Evolutionary conservation across 2,329 filamentous ascomycete genomes (phyloP), one percentile per base, ranked within the genome.

Genomic region (Pseudocercospora musae): DNA sequence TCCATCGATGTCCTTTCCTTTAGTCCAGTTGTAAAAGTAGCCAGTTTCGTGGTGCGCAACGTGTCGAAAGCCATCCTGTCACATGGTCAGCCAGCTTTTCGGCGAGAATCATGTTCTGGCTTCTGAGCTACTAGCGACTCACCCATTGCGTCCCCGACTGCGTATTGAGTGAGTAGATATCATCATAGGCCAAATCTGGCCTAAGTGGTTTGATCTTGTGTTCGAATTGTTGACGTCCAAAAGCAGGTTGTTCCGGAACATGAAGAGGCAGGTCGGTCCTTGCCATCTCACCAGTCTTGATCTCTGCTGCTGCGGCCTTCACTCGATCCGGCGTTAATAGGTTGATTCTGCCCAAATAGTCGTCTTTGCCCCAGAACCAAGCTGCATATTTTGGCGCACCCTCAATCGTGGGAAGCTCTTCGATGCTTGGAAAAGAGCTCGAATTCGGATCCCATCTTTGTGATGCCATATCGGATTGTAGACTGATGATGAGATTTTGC

Each of bases 301-400:
- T 85, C 66, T 86, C 83, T 42, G 76, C 76, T 1, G 81, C 74
- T 2, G 85, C 83, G 10, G 79, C 79, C 52, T 82, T 80, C 37
- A 87, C 83, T 13, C 84, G 77, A 3, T 77, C 73, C 0, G 84
- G 83, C 0, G 84, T 87, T 15, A 86, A 75, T 8, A 86, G 79
- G 61, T 87, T 86, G 48, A 86, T 69, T 49, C 84, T 78, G 11
- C 81, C 81, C 57, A 84, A 79, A 66, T 79, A 75, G 67, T 85
- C 84, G 69, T 85, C 77, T 44, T 82, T 76, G 11, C 85, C 84
- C 84, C 84, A 87, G 25, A 85, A 81, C 85, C 85, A 87, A 18
- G 84, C 84, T 18, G 84, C 83, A 27, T 78, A 82, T 18, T 81
- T 76, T 0, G 84, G 85, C 1, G 83, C 83, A 33, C 80, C 81